These are phyloP conservation scores for Suillus lakei DNA, from an alignment of 768 basidiomycete species.

Conservation along the genomic window DNA sequence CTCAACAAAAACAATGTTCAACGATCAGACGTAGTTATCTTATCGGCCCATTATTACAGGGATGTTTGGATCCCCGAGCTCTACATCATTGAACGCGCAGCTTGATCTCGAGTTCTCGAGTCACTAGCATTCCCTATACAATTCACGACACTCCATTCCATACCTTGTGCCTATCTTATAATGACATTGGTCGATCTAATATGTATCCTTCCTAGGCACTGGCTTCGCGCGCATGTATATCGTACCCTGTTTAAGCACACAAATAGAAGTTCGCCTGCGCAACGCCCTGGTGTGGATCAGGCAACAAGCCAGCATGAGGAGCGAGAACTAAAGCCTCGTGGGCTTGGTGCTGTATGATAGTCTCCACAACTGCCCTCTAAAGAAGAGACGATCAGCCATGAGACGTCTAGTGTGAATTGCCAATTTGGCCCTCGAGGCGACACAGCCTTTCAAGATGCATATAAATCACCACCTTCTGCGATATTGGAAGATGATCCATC, in stretches of 20 bases:
- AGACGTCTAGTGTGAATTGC: background rate
- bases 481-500: background rate
- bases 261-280: background rate
- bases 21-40: constrained; percentile 20
- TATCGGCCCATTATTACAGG: constrained; percentile 32
- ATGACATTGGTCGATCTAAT: background rate
- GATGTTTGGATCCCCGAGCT: constrained; percentile 34
- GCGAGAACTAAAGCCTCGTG: background rate
- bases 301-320: background rate
- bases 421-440: background rate
- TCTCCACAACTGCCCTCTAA: constrained; percentile 3
- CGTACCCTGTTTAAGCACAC: background rate
- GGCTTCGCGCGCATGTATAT: background rate
- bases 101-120: background rate
- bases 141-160: background rate
- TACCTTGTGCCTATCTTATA: too few relatives aligned
- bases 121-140: background rate
- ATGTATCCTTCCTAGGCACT: background rate
- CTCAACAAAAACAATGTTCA: constrained; percentile 20
- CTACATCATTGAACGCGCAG: too few relatives aligned
- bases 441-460: background rate
- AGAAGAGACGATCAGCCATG: constrained; percentile 9
- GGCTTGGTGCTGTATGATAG: background rate
- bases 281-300: background rate
- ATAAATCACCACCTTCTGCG: background rate